Evolutionary conservation across 2,329 filamentous ascomycete genomes (phyloP).

Genomic region (Colletotrichum gloeosporioides): DNA sequence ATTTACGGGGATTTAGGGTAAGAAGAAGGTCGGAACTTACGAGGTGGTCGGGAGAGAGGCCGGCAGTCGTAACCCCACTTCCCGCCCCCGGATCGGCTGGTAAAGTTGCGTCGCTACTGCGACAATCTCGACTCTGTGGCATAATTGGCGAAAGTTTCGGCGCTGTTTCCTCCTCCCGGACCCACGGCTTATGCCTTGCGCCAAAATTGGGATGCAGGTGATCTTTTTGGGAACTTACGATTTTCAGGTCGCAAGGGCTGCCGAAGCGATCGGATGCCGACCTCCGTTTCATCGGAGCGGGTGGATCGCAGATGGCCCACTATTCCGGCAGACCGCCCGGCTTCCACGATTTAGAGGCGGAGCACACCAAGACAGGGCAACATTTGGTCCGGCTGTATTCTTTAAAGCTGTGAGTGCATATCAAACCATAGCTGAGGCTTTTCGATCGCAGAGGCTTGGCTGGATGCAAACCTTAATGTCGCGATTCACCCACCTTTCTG

Average conservation of each 20-base stretch:
- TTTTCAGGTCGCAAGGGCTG: not conserved
- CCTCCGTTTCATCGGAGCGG: not conserved
- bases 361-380: not conserved
- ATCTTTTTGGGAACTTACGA: not conserved
- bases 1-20: not conserved
- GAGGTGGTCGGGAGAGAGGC: not conserved
- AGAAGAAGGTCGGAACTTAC: not conserved
- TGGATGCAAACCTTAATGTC: no score
- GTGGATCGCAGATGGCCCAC: not conserved
- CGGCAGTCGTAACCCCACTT: not conserved
- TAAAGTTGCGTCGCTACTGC: not conserved
- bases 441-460: no score
- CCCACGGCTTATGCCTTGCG: not conserved
- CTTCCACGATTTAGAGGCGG: not conserved
- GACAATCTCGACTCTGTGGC: not conserved
- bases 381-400: no score
- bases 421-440: no score
- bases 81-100: not conserved
- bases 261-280: not conserved
- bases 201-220: not conserved
- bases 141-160: not conserved
- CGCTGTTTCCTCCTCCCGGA: not conserved
- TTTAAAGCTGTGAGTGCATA: no score
- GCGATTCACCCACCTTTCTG: no score
- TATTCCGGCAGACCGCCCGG: not conserved